Base-by-base conservation (phyloP, 2,329 filamentous ascomycete species). In the Colletotrichum sp. region DNA sequence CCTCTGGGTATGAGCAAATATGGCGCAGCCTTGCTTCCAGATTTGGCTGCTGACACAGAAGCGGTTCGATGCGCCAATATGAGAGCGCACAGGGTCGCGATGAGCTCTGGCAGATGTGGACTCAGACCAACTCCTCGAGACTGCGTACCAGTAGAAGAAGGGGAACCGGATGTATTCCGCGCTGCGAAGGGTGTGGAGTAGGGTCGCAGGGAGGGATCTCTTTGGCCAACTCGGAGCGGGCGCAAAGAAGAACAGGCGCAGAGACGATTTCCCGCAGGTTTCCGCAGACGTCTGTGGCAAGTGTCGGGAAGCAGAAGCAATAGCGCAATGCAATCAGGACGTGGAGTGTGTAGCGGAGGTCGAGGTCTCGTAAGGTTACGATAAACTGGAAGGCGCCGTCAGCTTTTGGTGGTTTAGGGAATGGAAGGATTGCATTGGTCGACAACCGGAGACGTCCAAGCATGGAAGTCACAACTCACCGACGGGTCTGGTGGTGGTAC, bases 381-480 rank as follows among this genome's bases (percentile, higher is more conserved):
- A 65, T 73, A 26, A 48, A 32, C 52, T 61, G 69, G 48, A 71
- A 32, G 28, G 24, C 48, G 28, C 69, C 69, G 73, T 75, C 73
- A 75, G 69, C 73, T 52, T 68, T 73, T 36, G 69, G 58, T 73
- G 61, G 30, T 58, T 63, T 30, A 34, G 62, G 55, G 16, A 30
- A 64, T 38, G 56, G 58, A 58, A 64, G 73, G 69, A 36, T 73
- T 61, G 63, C 43, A 64, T 64, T 64, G 73, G 73, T 32, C 43
- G n/a, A 38, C 56, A 30, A 64, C 56, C 48, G 36, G 52, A 61
- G 30, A 26, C n/a, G 63, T 58, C 32, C 58, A 64, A 64, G 34
- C 48, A 52, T 52, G n/a, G n/a, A 72, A 73, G 58, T 69, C 69
- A 68, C 56, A 55, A 75, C 73, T 73, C 73, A 73, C 69, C 64